Base-by-base conservation (phyloP, 2,329 filamentous ascomycete species). In the Neofusicoccum ribis region DNA sequence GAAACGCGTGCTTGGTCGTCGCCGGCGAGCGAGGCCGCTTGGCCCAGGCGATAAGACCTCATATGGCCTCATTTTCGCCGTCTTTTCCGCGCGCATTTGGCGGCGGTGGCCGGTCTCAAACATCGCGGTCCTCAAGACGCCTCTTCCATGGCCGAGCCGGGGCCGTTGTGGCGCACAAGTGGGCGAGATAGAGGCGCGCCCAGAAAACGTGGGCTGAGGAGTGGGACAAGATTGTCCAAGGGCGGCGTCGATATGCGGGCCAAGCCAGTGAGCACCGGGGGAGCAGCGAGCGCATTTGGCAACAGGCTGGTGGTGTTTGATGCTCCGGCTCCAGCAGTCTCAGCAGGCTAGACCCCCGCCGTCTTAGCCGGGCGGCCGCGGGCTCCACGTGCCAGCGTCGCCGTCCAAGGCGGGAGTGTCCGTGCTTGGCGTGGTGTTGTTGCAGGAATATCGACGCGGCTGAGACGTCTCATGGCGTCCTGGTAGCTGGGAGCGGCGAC, bases 391-490 rank as follows among this genome's bases (percentile, higher is more conserved):
- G 39, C 54, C 31, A 27, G 14, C 15, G 34, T 46, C n/a, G 23
- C n/a, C 39, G 9, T 17, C 43, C 15, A 31, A 60, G 14, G n/a
- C 41, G 56, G 56, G 41, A 36, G n/a, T n/a, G 56, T 17, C 56
- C 41, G 56, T 47, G 43, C 43, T 47, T 34, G 56, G 56, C 56
- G 31, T 47, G 31, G 56, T 47, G 56, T 60, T 46, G 54, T 15
- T 46, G 54, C 54, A 59, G 23, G 54, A 44, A 59, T 54, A 2
- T 58, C 37, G 23, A 59, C 23, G 39, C 54, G 41, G 43, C 43
- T 60, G 56, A 60, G 56, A 60, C 56, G 56, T 60, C 56, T 60
- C 56, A 60, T 37, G n/a, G 39, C 43, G 41, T 59, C 54, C 54
- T 36, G 54, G 54, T 59, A 23, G 56, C 56, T 37, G 56, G 43